phyloP scores from a whole-genome alignment of 2,329 filamentous ascomycete genomes.

The Xylaria sp. region DNA sequence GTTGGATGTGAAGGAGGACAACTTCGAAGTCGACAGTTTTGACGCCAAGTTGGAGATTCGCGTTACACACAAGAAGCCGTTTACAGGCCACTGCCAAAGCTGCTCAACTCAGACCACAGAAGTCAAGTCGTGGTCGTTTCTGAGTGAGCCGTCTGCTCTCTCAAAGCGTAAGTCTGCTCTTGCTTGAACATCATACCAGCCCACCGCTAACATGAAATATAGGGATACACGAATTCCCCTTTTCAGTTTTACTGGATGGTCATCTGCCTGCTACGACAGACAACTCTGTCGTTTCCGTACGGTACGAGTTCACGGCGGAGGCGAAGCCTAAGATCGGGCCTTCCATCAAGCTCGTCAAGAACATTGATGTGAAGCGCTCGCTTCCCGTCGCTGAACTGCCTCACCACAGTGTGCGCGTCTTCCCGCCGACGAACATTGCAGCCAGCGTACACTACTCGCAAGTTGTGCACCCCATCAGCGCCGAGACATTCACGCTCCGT shows the following conservation, averaged over 20 bases:
- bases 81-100: conserved; percentile 74
- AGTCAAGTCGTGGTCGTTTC: conserved; percentile 78
- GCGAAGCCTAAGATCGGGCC: conserved; percentile 62
- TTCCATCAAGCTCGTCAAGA: conserved; percentile 64
- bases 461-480: conserved; percentile 83
- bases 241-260: conserved; percentile 83
- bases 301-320: conserved; percentile 77
- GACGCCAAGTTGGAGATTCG: conserved; percentile 72
- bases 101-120: conserved; percentile 74
- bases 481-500: conserved; percentile 76
- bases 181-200: not conserved
- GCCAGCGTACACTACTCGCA: conserved; percentile 80
- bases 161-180: conserved; percentile 47
- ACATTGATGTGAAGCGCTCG: conserved; percentile 76
- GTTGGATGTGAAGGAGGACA: conserved; percentile 69
- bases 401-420: conserved; percentile 89
- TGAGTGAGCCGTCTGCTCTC: conserved; percentile 58
- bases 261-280: conserved; percentile 84
- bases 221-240: conserved; percentile 79
- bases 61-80: conserved; percentile 79
- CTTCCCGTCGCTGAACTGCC: conserved; percentile 74
- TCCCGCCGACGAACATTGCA: conserved; percentile 93
- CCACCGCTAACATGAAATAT: conserved; percentile 36
- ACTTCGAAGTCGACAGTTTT: conserved; percentile 71
- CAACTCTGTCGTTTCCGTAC: conserved; percentile 70